phyloP scores from a whole-genome alignment of 352 stramenopile genomes.

The Lagenidium giganteum region DNA sequence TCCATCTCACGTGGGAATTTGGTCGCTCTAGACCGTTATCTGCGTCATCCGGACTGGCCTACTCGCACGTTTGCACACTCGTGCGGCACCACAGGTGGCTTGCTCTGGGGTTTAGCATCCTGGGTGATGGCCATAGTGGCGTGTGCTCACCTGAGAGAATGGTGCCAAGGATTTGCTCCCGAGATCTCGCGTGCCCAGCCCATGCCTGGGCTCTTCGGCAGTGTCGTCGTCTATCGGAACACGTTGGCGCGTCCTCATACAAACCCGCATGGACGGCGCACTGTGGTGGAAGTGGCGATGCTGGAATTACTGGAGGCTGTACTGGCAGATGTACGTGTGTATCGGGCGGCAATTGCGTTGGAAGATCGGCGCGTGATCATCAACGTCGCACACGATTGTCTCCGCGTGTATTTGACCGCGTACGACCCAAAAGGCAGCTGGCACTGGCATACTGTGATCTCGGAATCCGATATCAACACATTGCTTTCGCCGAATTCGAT shows the following conservation, averaged over 20 bases:
- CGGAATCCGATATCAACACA: slow-evolving; percentile 47
- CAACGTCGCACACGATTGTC: slow-evolving; percentile 69
- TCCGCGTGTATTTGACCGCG: slow-evolving; percentile 54
- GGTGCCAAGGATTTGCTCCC: slow-evolving; percentile 34
- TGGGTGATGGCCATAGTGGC: slow-evolving; percentile 46
- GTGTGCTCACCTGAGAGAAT: slow-evolving; percentile 33
- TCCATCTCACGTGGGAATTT: slow-evolving; percentile 49
- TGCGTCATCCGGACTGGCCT: slow-evolving; percentile 53
- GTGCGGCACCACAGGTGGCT: slow-evolving; percentile 9
- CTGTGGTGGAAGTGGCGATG: slow-evolving; percentile 17
- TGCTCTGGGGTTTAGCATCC: slow-evolving; percentile 41
- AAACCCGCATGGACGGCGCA: slow-evolving; percentile 12
- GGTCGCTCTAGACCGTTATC: slow-evolving; percentile 42
- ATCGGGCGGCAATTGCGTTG: slow-evolving; percentile 42
- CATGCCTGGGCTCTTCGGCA: slow-evolving; percentile 56
- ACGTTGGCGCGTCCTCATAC: background rate
- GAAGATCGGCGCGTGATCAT: slow-evolving; percentile 43
- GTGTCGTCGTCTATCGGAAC: slow-evolving; percentile 50
- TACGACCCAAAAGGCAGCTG: slow-evolving; percentile 54
- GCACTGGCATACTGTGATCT: slow-evolving; percentile 46
- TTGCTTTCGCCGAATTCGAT: slow-evolving; percentile 65
- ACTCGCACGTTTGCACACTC: slow-evolving; percentile 22
- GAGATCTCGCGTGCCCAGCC: slow-evolving; percentile 49
- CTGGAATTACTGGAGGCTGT: slow-evolving; percentile 57
- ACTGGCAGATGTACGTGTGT: slow-evolving; percentile 59